Evolutionary conservation across 495 filamentous ascomycete genomes (phyloP).

Genomic region (Pyrenopolyporus hunteri): DNA sequence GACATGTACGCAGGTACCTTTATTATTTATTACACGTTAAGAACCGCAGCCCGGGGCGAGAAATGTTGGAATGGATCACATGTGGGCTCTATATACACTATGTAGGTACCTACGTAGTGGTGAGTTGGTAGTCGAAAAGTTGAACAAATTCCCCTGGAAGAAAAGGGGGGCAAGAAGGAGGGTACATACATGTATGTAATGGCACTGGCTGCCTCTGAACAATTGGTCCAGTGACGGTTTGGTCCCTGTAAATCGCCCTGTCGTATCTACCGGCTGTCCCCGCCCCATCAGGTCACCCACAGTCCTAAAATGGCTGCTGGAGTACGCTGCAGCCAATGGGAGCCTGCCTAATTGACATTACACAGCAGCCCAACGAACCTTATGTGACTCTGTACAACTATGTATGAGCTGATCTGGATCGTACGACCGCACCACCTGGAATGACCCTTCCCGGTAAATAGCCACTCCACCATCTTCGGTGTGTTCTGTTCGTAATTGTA

Average conservation of each 20-base stretch:
- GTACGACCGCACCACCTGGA: slow-evolving; percentile 35
- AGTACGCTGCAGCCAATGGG: slow-evolving; percentile 5
- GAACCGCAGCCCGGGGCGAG: no score
- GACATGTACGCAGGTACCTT: no score
- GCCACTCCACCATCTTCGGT: no score
- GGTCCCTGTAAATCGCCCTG: slow-evolving; percentile 7
- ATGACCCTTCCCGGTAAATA: slow-evolving; percentile 18
- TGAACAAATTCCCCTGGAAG: slow-evolving; percentile 1
- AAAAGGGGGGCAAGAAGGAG: slow-evolving; percentile 11
- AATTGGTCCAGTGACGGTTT: background rate
- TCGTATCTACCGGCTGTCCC: slow-evolving; percentile 31
- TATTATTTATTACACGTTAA: no score
- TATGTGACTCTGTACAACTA: slow-evolving; percentile 23
- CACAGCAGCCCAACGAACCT: slow-evolving; percentile 25
- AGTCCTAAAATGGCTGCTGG: slow-evolving; percentile 23
- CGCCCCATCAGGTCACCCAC: slow-evolving; percentile 34
- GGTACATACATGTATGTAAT: no score
- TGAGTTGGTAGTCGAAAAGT: slow-evolving; percentile 6
- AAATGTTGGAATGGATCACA: no score
- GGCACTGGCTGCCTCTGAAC: slow-evolving; percentile 1
- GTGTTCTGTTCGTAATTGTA: background rate
- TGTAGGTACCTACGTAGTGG: no score
- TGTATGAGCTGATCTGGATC: slow-evolving; percentile 36
- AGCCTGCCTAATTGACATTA: slow-evolving; percentile 21
- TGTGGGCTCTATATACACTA: no score